Percentiles rank a stretch among this genome's conserved stretches.
Evolutionary conservation across 2,329 filamentous ascomycete genomes (phyloP).

Genomic region (Calonectria pseudoturangicola): DNA sequence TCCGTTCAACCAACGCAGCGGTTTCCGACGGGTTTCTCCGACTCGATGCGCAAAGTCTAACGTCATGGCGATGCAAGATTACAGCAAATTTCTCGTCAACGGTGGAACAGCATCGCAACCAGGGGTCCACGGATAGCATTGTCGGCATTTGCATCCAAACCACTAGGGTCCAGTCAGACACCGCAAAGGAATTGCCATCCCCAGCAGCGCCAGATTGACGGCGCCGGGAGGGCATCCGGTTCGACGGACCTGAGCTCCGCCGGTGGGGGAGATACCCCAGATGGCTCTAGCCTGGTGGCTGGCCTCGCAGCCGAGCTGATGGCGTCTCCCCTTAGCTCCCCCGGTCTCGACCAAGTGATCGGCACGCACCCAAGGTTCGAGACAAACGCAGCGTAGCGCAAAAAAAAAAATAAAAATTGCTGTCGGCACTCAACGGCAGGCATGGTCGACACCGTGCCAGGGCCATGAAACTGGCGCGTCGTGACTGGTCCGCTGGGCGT

Average conservation of each 20-base stretch:
- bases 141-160: too few relatives aligned
- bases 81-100: conserved; percentile 36
- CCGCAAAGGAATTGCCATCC: neutral
- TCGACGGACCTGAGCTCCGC: conserved; percentile 41
- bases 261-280: neutral
- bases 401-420: neutral
- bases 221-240: conserved; percentile 40
- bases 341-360: conserved; percentile 10
- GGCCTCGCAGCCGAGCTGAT: neutral
- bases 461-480: neutral
- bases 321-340: neutral
- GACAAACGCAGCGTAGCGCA: neutral
- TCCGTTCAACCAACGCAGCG: conserved; percentile 35
- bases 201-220: conserved; percentile 2
- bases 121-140: conserved; percentile 20
- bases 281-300: neutral
- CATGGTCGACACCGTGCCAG: conserved; percentile 5
- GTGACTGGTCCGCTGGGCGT: neutral
- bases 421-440: neutral
- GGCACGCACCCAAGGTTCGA: neutral
- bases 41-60: neutral
- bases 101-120: conserved; percentile 37
- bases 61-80: conserved; percentile 23
- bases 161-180: too few relatives aligned
- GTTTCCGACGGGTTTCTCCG: neutral